Evolutionary conservation across 1,139 yeast genomes (phyloP).

Genomic region (Debaryomyces udenii): DNA sequence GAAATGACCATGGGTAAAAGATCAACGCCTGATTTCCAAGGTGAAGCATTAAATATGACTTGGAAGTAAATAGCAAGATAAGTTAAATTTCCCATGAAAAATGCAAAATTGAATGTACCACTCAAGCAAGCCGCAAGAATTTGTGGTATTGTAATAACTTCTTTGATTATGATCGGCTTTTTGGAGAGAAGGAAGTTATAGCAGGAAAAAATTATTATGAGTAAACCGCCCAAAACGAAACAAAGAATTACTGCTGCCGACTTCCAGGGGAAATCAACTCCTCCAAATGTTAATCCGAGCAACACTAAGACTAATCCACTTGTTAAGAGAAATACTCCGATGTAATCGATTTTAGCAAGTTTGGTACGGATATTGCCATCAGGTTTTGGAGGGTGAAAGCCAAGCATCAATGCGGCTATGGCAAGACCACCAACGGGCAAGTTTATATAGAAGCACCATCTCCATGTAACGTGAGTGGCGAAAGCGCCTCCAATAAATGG

Average conservation of each 20-base stretch:
- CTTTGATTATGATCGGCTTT: slow-evolving; percentile 50
- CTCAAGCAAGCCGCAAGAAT: slow-evolving; percentile 41
- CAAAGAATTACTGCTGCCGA: slow-evolving; percentile 59
- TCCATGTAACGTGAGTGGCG: slow-evolving; percentile 64
- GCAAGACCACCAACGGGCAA: slow-evolving; percentile 69
- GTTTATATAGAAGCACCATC: slow-evolving; percentile 80
- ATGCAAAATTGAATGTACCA: slow-evolving; percentile 43
- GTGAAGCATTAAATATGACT: slow-evolving; percentile 47
- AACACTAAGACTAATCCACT: slow-evolving; percentile 34
- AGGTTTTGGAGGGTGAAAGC: slow-evolving; percentile 61
- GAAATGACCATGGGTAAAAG: slow-evolving; percentile 57
- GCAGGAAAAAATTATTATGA: slow-evolving; percentile 39
- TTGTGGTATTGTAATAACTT: slow-evolving; percentile 39
- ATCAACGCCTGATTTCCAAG: slow-evolving; percentile 62
- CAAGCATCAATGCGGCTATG: slow-evolving; percentile 41
- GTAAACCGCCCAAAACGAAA: slow-evolving; percentile 57
- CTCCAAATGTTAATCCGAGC: slow-evolving; percentile 41
- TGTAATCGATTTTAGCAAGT: slow-evolving; percentile 38
- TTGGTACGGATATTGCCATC: slow-evolving; percentile 43
- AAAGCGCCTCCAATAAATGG: slow-evolving; percentile 74
- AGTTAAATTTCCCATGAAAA: slow-evolving; percentile 46
- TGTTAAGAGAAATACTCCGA: slow-evolving; percentile 34
- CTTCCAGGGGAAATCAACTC: slow-evolving; percentile 38
- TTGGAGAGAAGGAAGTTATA: slow-evolving; percentile 53
- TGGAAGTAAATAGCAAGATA: slow-evolving; percentile 61